Percentiles rank a stretch among this genome's conserved stretches.
phyloP scores from a whole-genome alignment of 257 asterid species.

The Solanum boliviense region DNA sequence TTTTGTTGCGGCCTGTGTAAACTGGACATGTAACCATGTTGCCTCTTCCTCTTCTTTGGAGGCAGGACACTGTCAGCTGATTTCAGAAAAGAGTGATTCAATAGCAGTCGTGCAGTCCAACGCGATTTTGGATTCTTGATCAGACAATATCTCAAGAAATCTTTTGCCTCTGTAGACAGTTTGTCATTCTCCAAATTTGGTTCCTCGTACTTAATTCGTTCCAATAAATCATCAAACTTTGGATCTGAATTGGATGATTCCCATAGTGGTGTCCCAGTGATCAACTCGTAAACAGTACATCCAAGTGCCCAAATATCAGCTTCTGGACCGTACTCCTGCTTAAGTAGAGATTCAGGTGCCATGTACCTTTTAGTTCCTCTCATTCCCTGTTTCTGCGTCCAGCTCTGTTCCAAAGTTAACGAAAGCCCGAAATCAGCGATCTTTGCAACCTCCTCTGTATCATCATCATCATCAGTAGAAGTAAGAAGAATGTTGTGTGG shows the following conservation, averaged over 20 bases:
- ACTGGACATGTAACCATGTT: neutral
- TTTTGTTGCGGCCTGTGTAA: neutral
- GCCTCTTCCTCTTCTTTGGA: neutral
- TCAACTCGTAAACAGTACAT: slow-evolving; percentile 4
- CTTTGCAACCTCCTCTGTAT: neutral
- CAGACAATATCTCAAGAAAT: no score
- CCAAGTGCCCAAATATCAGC: slow-evolving; percentile 6
- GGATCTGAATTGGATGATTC: neutral
- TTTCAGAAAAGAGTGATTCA: neutral
- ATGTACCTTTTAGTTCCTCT: neutral
- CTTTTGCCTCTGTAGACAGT: no score
- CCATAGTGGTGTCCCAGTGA: neutral
- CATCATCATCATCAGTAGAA: neutral
- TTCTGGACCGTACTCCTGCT: no score
- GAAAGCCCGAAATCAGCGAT: slow-evolving; percentile 1
- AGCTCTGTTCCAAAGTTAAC: neutral
- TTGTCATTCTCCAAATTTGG: neutral
- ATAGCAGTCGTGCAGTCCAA: neutral
- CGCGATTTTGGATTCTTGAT: neutral
- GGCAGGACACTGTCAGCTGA: neutral
- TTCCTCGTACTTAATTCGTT: neutral
- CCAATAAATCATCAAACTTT: neutral
- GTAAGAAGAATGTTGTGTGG: neutral
- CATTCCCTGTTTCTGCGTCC: neutral
- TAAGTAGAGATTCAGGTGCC: neutral